Percentiles rank a stretch among this genome's conserved stretches.
Conservation (phyloP, 768 basidiomycete genomes). For the Tylopilus subfusipes region DNA sequence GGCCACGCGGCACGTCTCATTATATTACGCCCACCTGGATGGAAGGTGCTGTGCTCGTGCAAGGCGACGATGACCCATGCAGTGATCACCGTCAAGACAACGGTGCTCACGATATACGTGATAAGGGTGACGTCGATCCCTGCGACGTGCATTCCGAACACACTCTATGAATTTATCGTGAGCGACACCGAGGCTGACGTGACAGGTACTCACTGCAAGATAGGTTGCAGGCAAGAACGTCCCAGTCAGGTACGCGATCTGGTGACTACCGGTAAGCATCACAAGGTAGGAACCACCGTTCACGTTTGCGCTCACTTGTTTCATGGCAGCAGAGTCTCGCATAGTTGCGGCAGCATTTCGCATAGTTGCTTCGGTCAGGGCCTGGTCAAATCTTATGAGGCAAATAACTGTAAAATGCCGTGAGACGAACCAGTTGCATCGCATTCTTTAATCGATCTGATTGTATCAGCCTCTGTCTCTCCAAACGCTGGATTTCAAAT, state of each 20-base stretch:
- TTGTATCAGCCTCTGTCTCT: constrained; percentile 25
- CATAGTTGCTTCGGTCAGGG: constrained; percentile 45
- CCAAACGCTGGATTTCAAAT: constrained; percentile 41
- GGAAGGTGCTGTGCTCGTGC: constrained; percentile 33
- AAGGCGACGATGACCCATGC: constrained; percentile 56
- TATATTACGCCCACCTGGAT: constrained; percentile 2
- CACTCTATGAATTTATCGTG: constrained; percentile 26
- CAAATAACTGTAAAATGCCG: not conserved
- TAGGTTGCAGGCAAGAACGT: constrained; percentile 57
- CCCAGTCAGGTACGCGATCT: constrained; percentile 59
- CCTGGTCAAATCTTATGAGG: constrained; percentile 15
- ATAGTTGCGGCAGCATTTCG: constrained; percentile 42
- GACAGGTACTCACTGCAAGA: constrained; percentile 21
- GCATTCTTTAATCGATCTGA: constrained; percentile 31
- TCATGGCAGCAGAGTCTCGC: constrained; percentile 40
- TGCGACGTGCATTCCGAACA: constrained; percentile 28
- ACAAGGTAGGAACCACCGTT: not conserved
- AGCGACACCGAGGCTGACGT: not conserved
- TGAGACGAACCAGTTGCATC: constrained; percentile 25
- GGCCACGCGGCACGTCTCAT: constrained; percentile 27
- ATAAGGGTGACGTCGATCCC: constrained; percentile 34
- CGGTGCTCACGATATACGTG: constrained; percentile 40
- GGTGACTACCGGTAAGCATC: constrained; percentile 8
- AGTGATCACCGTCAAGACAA: constrained; percentile 47
- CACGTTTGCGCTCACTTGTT: constrained; percentile 18